Evolutionary conservation across 2,329 filamentous ascomycete genomes (phyloP), one percentile per base, ranked within the genome.

Genomic region (Thielaviopsis euricoi): DNA sequence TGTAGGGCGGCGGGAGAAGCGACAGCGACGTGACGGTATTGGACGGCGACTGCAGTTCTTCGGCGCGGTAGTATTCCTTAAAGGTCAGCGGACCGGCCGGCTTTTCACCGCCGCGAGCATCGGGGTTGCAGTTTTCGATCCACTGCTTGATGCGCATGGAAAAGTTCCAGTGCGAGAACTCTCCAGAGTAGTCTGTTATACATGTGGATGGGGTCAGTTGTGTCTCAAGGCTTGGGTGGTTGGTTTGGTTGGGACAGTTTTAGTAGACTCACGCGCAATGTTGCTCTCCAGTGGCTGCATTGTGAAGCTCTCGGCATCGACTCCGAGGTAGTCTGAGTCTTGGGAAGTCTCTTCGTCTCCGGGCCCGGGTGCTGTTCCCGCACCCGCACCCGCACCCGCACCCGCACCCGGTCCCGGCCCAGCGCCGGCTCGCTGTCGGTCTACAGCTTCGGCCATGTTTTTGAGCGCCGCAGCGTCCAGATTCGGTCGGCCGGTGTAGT

Each of bases 101-200:
- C 29, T 60, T 56, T n/a, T 60, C 55, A 17, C 58, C 58, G 9
- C 46, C 40, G 13, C 52, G 54, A 2, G 26, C 46, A 50, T 59
- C 17, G 17, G 56, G 43, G 19, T 29, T 48, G 13, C 68, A 70
- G 54, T 72, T 67, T 57, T 76, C 71, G n/a, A 76, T 72, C 64
- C 72, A 74, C n/a, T 73, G 70, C 61, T 75, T 75, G 61, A 76
- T 71, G 48, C 72, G 67, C 73, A 75, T 75, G 48, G 74, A 76
- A 62, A 77, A 77, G 61, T 76, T 76, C 73, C 74, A 76, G 58
- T 77, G 74, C 1, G 74, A 77, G 62, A 77, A 76, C 61, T 77
- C 74, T 9, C 74, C 74, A 0, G 74, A 77, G 60, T 75, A 77
- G 57, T 77, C 74, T 76, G 43, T n/a, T 49, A 43, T 40, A 17